Percentiles rank a stretch among this genome's conserved stretches.
Evolutionary conservation across 108 stramenopile genomes (phyloP).

Genomic region (Licmophora abbreviata): DNA sequence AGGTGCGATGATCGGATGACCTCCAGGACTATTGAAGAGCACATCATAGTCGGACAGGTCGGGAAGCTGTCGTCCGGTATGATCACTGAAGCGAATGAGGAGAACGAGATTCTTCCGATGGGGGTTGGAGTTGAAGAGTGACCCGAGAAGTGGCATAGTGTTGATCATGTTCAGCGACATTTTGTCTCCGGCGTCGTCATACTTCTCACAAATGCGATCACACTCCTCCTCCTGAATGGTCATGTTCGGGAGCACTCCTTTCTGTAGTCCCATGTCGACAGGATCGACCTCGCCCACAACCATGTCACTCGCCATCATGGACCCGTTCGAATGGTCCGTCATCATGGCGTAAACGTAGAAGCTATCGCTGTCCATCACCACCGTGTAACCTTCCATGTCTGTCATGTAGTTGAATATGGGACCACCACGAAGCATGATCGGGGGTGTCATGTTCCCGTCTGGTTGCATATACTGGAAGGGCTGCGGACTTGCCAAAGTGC

Average conservation of each 20-base stretch:
- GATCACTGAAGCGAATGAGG: conserved; percentile 16
- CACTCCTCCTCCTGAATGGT: conserved; percentile 1
- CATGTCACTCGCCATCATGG: not conserved
- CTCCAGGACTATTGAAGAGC: conserved; percentile 22
- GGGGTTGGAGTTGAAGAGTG: conserved; percentile 10
- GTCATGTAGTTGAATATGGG: conserved; percentile 1
- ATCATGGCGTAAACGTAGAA: conserved; percentile 20
- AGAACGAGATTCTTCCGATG: conserved; percentile 11
- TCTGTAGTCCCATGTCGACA: not conserved
- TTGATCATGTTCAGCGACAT: not conserved
- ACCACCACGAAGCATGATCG: conserved; percentile 8
- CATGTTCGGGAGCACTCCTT: not conserved
- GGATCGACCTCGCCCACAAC: conserved; percentile 1
- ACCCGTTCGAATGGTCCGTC: not conserved
- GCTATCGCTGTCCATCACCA: conserved; percentile 11
- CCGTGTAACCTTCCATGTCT: conserved; percentile 16
- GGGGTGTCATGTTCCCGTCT: conserved; percentile 8
- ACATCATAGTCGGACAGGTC: conserved; percentile 10
- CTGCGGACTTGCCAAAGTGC: conserved; percentile 16
- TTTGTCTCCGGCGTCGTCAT: conserved; percentile 3
- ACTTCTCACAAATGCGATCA: not conserved
- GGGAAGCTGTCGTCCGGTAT: conserved; percentile 14
- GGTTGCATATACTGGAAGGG: conserved; percentile 10
- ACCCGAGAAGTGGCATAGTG: conserved; percentile 13
- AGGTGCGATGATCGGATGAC: conserved; percentile 15